Conservation (phyloP, 495 filamentous ascomycete genomes). For the Xylaria telfairii region DNA sequence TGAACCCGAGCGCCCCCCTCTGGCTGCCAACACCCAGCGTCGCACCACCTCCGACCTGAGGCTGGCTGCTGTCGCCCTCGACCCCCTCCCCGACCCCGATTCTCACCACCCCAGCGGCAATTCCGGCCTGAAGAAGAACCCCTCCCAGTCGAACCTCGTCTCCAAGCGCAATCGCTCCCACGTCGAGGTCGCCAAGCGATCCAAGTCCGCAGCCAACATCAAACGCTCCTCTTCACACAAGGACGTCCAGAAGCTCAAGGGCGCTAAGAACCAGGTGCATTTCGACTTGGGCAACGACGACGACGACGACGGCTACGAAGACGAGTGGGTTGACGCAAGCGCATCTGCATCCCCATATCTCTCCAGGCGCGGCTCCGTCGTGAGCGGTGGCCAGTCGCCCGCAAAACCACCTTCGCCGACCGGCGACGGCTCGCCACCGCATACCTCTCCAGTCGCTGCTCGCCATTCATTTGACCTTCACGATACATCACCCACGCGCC, state of each 20-base stretch:
- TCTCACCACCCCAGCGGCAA: slow-evolving; percentile 46
- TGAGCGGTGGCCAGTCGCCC: slow-evolving; percentile 46
- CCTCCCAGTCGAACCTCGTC: slow-evolving; percentile 48
- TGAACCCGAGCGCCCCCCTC: slow-evolving; percentile 41
- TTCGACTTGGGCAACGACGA: slow-evolving; percentile 60
- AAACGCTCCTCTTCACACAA: slow-evolving; percentile 53
- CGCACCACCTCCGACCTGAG: slow-evolving; percentile 51
- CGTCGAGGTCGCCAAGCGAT: slow-evolving; percentile 53
- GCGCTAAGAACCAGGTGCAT: slow-evolving; percentile 50
- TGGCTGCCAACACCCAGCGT: slow-evolving; percentile 46
- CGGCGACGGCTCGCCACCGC: slow-evolving; percentile 30
- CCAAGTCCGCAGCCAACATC: slow-evolving; percentile 52
- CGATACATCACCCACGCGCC: slow-evolving; percentile 34
- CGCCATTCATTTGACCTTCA: slow-evolving; percentile 30
- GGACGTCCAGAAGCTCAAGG: slow-evolving; percentile 46
- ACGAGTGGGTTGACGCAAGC: slow-evolving; percentile 64
- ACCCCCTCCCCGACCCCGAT: slow-evolving; percentile 33
- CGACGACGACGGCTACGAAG: slow-evolving; percentile 51
- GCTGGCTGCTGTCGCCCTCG: slow-evolving; percentile 46
- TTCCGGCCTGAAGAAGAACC: slow-evolving; percentile 35
- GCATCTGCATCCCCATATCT: slow-evolving; percentile 60
- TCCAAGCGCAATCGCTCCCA: slow-evolving; percentile 56
- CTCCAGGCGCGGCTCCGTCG: slow-evolving; percentile 54
- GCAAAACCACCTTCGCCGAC: slow-evolving; percentile 29
- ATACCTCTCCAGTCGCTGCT: slow-evolving; percentile 27